Percentiles rank a stretch among this genome's conserved stretches.
These are phyloP conservation scores for Leucosporidium yakuticum DNA, from an alignment of 768 basidiomycete genomes.

Conservation along the genomic window DNA sequence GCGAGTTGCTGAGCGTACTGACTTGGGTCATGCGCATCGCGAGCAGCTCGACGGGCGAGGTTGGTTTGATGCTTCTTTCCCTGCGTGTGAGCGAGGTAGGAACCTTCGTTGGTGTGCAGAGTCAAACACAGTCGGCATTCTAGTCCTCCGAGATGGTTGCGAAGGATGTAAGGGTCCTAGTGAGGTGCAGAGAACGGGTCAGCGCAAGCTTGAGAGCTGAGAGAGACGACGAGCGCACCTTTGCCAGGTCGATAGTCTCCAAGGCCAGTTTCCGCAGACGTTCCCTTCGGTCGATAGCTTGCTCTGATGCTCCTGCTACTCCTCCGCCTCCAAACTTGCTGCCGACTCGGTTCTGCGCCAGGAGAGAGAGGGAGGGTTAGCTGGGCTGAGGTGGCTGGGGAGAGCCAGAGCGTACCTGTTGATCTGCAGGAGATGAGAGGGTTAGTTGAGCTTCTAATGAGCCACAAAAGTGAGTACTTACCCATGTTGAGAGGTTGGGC, in stretches of 20 bases:
- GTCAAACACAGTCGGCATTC: conserved; percentile 98
- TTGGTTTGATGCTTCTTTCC: conserved; percentile 99
- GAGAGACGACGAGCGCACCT: conserved; percentile 51
- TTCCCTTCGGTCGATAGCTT: conserved; percentile 90
- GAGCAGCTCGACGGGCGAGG: conserved; percentile 91
- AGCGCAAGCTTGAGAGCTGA: neutral
- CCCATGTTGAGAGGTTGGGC: neutral
- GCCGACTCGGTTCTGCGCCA: conserved; percentile 76
- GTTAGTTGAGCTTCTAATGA: neutral
- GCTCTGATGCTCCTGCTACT: conserved; percentile 89
- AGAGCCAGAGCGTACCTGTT: too few species aligned
- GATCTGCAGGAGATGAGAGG: neutral
- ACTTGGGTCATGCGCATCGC: conserved; percentile 88
- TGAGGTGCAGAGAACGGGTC: conserved; percentile 5
- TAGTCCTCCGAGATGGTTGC: conserved; percentile 95
- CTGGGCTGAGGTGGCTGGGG: neutral
- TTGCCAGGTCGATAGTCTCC: conserved; percentile 54
- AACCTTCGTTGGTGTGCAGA: conserved; percentile 98
- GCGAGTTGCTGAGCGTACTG: conserved; percentile 59
- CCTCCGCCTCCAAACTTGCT: conserved; percentile 95
- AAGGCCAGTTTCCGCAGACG: conserved; percentile 72
- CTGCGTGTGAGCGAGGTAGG: conserved; percentile 97
- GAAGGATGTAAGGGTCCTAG: conserved; percentile 94
- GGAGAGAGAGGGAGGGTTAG: neutral
- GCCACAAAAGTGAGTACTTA: neutral